Evolutionary conservation across 495 filamentous ascomycete genomes (phyloP).

Genomic region (Tuber umbilicatum): DNA sequence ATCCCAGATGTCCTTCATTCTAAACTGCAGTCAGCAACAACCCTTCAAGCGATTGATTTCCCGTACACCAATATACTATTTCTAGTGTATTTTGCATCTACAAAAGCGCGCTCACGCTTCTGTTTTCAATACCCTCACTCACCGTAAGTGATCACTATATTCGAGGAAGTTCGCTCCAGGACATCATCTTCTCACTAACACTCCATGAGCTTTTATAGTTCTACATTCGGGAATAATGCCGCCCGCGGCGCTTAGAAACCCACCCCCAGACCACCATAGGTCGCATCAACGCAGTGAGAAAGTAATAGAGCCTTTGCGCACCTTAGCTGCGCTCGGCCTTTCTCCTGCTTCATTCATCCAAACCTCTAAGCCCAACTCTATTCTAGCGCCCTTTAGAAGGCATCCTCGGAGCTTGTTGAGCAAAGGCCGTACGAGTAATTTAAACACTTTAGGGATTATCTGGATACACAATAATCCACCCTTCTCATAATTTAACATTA

Average conservation of each 20-base stretch:
- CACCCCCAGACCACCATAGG: not conserved
- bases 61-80: not conserved
- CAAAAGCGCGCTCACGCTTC: not conserved
- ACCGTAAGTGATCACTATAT: not conserved
- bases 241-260: not conserved
- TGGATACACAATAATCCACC: not conserved
- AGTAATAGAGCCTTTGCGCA: not conserved
- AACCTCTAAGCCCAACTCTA: not conserved
- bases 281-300: not conserved
- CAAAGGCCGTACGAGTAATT: not conserved
- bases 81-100: not conserved
- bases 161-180: not conserved
- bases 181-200: not conserved
- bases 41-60: not conserved
- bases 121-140: too few species aligned
- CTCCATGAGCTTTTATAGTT: not conserved
- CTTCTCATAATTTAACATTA: not conserved
- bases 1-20: not conserved
- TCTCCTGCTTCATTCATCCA: not conserved
- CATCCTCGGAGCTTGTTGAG: not conserved
- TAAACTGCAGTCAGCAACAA: not conserved
- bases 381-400: not conserved
- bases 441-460: not conserved
- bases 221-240: not conserved
- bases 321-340: too few species aligned